Base-by-base conservation (phyloP, 768 basidiomycete species). In the Suillus discolor region DNA sequence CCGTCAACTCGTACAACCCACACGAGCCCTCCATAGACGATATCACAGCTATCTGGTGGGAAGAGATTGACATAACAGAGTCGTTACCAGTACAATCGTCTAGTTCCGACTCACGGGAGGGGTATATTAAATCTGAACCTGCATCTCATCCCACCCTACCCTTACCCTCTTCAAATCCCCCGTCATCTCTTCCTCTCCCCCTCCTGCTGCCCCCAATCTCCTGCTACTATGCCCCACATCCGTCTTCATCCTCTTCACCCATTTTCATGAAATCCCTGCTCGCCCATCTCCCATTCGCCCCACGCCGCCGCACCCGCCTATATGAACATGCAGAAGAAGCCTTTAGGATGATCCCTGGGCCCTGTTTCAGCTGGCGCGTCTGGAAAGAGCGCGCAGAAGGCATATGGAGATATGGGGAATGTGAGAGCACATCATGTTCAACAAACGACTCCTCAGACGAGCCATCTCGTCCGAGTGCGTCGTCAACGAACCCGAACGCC, bases 11-110 rank as follows among this genome's bases (percentile, higher is more conserved):
- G 9, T 59, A 41, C 11, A 18, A 59, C 18, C 38, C 39, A 41
- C 39, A 59, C 18, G 23, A 59, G 25, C 11, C 23, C 62, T 82
- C 83, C 0, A 71, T 87, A 15, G 82, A 89, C 57, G 89, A 89
- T 70, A 79, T 90, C 49, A 78, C 83, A 11, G 75, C 82, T 59
- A 81, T 89, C 49, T 91, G 88, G 88, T 81, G 90, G 25, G 79
- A 81, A 39, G 84, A 87, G 69, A 81, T 87, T 42, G 82, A 85
- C 51, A 73, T 79, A 36, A 63, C 68, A 62, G 68, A 72, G 25
- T 34, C 71, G 4, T 61, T 64, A 36, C 71, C 62, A 23, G 67
- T 42, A 28, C 68, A 62, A 47, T 4, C 67, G 9, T 73, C 74
- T 2, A 65, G 66, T 11, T 42, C 68, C 3, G 69, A 71, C 23